These are phyloP conservation scores for slime mould (Dictyostelium discoideum) DNA, from an alignment of 78 protist species.

Conservation along the genomic window dicty_2.7 NC_007091.3:2187501-2188000, in stretches of 20 bases:
- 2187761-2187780: not conserved
- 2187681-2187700: not conserved
- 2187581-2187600: not conserved
- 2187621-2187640: not conserved
- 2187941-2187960: not conserved
- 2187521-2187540: not conserved
- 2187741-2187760: not conserved
- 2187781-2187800: too few species aligned
- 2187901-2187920: constrained; percentile 4
- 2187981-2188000: not conserved
- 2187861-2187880: not conserved
- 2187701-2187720: not conserved
- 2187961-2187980: not conserved
- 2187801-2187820: not conserved
- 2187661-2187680: not conserved
- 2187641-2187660: not conserved
- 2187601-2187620: not conserved
- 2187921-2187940: not conserved
- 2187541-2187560: not conserved
- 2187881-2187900: not conserved
- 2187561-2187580: not conserved
- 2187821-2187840: too few species aligned
- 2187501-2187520: not conserved
- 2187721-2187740: not conserved
- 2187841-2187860: not conserved